These are phyloP conservation scores for Pseudogymnoascus sp. DNA, from an alignment of 2,329 filamentous ascomycete genomes.

Conservation along the genomic window DNA sequence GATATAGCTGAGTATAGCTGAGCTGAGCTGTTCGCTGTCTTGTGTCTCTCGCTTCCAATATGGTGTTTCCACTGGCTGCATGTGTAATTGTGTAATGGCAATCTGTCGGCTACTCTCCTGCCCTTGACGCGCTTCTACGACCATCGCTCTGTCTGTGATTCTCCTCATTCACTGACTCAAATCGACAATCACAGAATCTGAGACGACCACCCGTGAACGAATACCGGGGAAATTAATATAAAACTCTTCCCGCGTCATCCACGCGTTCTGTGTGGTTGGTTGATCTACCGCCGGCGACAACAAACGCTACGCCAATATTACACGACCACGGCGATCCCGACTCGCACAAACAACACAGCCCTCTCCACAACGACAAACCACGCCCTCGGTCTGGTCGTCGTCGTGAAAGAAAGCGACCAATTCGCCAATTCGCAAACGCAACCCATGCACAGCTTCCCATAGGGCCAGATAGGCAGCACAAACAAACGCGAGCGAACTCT, in stretches of 20 bases:
- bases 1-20: conserved; percentile 2
- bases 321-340: neutral
- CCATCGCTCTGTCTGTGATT: neutral
- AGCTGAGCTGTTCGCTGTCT: neutral
- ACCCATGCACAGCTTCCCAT: conserved; percentile 5
- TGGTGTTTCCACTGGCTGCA: neutral
- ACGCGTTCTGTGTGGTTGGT: conserved; percentile 6
- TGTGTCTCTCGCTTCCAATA: conserved; percentile 3
- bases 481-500: neutral
- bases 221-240: conserved; percentile 4
- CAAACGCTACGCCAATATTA: conserved; percentile 7
- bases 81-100: neutral
- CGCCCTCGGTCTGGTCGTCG: neutral
- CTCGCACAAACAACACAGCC: conserved; percentile 5
- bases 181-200: neutral
- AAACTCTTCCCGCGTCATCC: neutral
- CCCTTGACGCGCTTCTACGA: conserved; percentile 6
- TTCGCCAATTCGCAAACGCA: neutral
- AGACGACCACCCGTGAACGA: conserved; percentile 1
- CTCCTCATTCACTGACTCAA: conserved; percentile 6
- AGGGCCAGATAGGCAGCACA: conserved; percentile 2
- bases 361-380: neutral
- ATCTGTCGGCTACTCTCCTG: neutral
- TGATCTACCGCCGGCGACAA: neutral
- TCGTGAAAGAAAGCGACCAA: neutral